Conservation (phyloP, 2,329 filamentous ascomycete genomes). For the Pseudocercospora fijiensis region DNA sequence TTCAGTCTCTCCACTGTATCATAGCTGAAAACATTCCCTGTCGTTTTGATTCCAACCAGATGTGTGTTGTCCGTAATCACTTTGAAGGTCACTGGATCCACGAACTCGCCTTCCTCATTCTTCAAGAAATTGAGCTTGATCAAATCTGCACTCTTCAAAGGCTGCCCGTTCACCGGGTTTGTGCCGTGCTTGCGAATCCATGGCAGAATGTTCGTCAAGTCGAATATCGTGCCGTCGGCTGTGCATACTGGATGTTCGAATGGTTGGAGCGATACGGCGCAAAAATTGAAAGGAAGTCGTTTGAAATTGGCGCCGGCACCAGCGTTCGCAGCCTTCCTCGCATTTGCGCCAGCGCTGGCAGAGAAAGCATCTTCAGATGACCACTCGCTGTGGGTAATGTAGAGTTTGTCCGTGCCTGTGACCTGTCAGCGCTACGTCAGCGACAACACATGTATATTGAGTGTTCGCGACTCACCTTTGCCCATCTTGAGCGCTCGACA, state of each 20-base stretch:
- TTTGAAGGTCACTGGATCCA: conserved; percentile 96
- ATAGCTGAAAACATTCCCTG: conserved; percentile 94
- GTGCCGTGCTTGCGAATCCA: conserved; percentile 94
- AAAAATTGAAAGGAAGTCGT: conserved; percentile 95
- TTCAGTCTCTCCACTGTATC: conserved; percentile 95
- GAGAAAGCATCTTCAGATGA: conserved; percentile 85
- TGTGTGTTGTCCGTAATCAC: conserved; percentile 98
- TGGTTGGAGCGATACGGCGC: conserved; percentile 90
- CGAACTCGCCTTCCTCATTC: conserved; percentile 86
- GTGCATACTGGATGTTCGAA: conserved; percentile 96
- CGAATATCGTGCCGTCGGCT: conserved; percentile 81
- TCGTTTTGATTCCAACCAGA: conserved; percentile 80
- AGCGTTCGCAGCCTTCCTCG: conserved; percentile 54
- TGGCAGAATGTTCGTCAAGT: conserved; percentile 86
- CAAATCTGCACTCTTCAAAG: conserved; percentile 76
- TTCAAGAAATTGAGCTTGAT: conserved; percentile 89
- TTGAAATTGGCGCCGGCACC: conserved; percentile 68
- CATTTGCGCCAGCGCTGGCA: conserved; percentile 70
- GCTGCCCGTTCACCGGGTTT: conserved; percentile 81
- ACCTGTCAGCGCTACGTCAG: conserved; percentile 19
- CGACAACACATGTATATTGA: too few relatives aligned
- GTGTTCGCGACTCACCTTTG: conserved; percentile 21
- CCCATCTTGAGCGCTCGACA: conserved; percentile 16
- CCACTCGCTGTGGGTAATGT: conserved; percentile 97
- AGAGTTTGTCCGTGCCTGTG: conserved; percentile 43